Conservation (phyloP, 495 filamentous ascomycete genomes). For the Rostrohypoxylon terebratum region DNA sequence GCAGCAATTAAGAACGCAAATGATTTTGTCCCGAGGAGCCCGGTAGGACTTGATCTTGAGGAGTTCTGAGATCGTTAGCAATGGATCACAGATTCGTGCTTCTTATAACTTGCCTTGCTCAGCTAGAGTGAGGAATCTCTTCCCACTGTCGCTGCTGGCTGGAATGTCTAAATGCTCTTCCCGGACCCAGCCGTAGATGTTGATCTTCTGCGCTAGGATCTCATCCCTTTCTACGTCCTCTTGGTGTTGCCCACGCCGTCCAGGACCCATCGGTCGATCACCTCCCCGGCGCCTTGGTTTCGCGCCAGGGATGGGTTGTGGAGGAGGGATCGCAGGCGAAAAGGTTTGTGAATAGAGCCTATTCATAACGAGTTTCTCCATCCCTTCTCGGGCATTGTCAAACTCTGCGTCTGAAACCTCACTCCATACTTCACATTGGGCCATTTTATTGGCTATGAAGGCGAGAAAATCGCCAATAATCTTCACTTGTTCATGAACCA, state of each 20-base stretch:
- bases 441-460: constrained; percentile 99
- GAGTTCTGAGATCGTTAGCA: constrained; percentile 71
- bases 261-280: constrained; percentile 79
- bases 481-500: constrained; percentile 99
- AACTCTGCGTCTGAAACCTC: constrained; percentile 96
- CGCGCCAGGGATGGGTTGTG: constrained; percentile 75
- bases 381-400: constrained; percentile 97
- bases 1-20: constrained; percentile 98
- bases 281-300: constrained; percentile 76
- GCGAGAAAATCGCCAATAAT: constrained; percentile 96
- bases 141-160: constrained; percentile 82
- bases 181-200: constrained; percentile 93
- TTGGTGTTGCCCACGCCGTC: constrained; percentile 93
- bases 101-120: constrained; percentile 74
- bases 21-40: constrained; percentile 96
- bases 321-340: constrained; percentile 88
- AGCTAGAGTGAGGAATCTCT: constrained; percentile 86
- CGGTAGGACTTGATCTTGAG: constrained; percentile 96
- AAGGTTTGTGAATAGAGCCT: constrained; percentile 96
- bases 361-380: constrained; percentile 99
- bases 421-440: constrained; percentile 96
- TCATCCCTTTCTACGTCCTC: constrained; percentile 98
- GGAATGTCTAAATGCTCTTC: constrained; percentile 97
- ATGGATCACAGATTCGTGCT: not conserved
- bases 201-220: constrained; percentile 92